Evolutionary conservation across 140 eudicot species (phyloP), one percentile per base, ranked within the genome.

Genomic region (Stevia rebaudiana): DNA sequence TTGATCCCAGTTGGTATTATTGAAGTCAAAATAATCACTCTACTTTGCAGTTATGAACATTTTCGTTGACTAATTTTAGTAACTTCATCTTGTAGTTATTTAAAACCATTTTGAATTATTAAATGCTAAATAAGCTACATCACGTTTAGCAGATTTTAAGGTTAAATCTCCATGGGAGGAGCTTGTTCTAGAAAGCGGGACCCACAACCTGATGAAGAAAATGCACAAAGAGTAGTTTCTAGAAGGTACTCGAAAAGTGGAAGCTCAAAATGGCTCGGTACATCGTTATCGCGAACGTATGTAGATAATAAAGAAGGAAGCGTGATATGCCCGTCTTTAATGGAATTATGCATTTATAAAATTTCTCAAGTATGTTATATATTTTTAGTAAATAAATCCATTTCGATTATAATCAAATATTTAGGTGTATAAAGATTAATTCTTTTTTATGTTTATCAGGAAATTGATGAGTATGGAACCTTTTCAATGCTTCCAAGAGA

Each of bases 111-210:
- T 67, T 17, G 22, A 43, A 50, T 50, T 23, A 36, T 66, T 16
- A 15, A 50, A 49, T 19, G 21, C 15, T 65, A 49, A 33, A 35
- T 10, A 49, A 47, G 0, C n/a, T 11, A 65, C 61, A 10, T 53
- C 25, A 56, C 8, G 43, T 28, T 17, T 44, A 58, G 13, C 39
- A n/a, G 49, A 3, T 66, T 57, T n/a, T 23, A 72, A 65, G 60
- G 40, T 73, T 43, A 31, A 59, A 61, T 60, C 40, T 13, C 65
- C 36, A 94, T 94, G 99, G 99, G 99, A 67, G 95, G 99, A 71
- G 95, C 84, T 42, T 94, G 99, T 85, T 94, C 99, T 4, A 83
- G 99, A 73, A 94, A 94, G 79, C 74, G 94, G 63, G 97, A 81
- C 71, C 92, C 76, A 61, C 99, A 77, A 75, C 86, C 76, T 37